phyloP scores from a whole-genome alignment of 768 basidiomycete species.

The Pleurotus tuber-regium region DNA sequence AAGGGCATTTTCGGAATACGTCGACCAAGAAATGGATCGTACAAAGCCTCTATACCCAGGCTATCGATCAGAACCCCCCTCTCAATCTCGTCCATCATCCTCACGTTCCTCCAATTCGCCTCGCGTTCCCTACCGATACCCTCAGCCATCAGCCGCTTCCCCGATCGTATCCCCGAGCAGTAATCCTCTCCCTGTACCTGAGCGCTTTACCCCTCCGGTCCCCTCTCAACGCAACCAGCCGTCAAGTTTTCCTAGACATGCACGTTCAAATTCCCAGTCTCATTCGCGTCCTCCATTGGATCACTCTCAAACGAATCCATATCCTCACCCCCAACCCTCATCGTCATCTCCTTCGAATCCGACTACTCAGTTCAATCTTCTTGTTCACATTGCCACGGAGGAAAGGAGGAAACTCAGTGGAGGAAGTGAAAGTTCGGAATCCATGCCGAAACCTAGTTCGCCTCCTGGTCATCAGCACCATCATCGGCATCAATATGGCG shows the following conservation, averaged over 20 bases:
- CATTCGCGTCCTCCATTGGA: neutral
- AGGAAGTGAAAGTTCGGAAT: neutral
- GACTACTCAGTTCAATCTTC: constrained; percentile 42
- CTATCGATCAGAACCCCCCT: constrained; percentile 6
- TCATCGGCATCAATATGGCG: constrained; percentile 12
- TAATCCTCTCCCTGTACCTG: neutral
- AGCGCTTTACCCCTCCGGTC: constrained; percentile 2
- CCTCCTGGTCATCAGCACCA: constrained; percentile 3
- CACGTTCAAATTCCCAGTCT: constrained; percentile 6
- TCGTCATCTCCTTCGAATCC: constrained; percentile 5
- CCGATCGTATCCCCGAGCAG: constrained; percentile 1
- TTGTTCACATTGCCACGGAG: constrained; percentile 70
- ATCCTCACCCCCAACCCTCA: constrained; percentile 7
- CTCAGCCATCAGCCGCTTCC: constrained; percentile 3
- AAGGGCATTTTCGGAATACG: neutral
- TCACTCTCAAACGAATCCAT: constrained; percentile 1
- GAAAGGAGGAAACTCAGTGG: constrained; percentile 53
- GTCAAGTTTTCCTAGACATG: neutral
- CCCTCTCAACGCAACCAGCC: neutral
- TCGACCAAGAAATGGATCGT: neutral
- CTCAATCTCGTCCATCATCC: constrained; percentile 11
- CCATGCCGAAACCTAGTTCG: constrained; percentile 5
- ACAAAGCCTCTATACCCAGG: neutral
- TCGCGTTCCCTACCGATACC: constrained; percentile 20
- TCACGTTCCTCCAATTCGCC: constrained; percentile 13